Evolutionary conservation across 495 filamentous ascomycete genomes (phyloP).

Genomic region (Haplographium delicatum): DNA sequence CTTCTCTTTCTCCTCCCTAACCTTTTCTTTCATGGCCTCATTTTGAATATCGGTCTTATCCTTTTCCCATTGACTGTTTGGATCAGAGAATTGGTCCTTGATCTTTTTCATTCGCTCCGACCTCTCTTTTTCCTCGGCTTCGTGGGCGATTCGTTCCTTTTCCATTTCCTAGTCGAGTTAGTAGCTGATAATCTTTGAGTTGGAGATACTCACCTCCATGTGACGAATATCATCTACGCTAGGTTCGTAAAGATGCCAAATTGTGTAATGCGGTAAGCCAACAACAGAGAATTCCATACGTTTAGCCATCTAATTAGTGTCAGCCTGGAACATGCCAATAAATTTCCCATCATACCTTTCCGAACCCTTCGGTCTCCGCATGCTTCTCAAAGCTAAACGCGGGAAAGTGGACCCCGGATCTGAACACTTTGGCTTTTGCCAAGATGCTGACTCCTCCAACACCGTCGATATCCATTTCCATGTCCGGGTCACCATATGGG

Average conservation of each 20-base stretch:
- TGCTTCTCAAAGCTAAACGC: conserved; percentile 99
- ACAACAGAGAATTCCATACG: conserved; percentile 95
- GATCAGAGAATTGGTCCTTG: conserved; percentile 64
- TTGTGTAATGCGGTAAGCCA: conserved; percentile 94
- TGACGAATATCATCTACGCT: conserved; percentile 94
- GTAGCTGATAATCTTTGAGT: conserved; percentile 7
- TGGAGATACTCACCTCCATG: conserved; percentile 63
- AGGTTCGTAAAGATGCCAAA: conserved; percentile 99
- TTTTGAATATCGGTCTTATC: conserved; percentile 74
- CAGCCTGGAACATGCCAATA: too few relatives aligned
- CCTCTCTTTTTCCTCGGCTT: conserved; percentile 67
- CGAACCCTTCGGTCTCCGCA: conserved; percentile 97
- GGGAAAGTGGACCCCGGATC: conserved; percentile 93
- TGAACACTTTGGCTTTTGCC: conserved; percentile 91
- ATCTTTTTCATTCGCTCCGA: conserved; percentile 60
- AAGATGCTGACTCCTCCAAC: conserved; percentile 97
- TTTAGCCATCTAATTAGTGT: conserved; percentile 74
- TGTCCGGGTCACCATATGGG: conserved; percentile 95
- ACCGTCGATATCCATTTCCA: conserved; percentile 99
- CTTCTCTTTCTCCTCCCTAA: conserved; percentile 12
- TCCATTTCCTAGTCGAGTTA: conserved; percentile 68
- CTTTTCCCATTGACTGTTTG: conserved; percentile 71
- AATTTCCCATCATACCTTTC: conserved; percentile 77
- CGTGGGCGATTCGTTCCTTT: conserved; percentile 63
- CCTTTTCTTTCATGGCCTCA: conserved; percentile 42